Base-by-base conservation (phyloP, 192 early-diverging fungal species). In the Gigaspora rosea region DNA sequence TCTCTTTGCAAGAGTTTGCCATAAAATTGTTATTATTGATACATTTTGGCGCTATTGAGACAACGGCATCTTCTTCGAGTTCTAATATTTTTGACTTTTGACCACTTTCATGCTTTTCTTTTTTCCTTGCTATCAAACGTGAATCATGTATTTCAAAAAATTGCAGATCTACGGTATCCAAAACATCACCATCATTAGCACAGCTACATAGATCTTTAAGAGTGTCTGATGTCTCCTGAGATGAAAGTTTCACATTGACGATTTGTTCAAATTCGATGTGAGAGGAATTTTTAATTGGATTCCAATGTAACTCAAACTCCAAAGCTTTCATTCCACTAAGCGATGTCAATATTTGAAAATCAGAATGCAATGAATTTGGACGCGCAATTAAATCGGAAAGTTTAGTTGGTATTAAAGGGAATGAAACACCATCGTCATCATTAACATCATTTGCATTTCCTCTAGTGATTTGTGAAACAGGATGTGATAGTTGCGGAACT, bases 261-360 rank as follows among this genome's bases (percentile, higher is more conserved):
- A 66, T 52, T 54, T 56, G 5, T 36, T 52, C 16, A 9, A 76
- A 64, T 48, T 46, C 36, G 3, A 46, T 16, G 1, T n/a, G 36
- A 11, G 27, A 16, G 11, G 41, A 0, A 5, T 57, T 56, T 62
- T 76, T 76, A 13, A 76, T 67, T 50, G 75, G 75, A 66, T 76
- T 67, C 75, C 75, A 76, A 56, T 64, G 64, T 22, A 76, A 66
- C 18, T 51, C 50, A n/a, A 66, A 46, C 35, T 76, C 75, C 13
- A 76, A 56, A 52, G 18, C 18, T 67, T 76, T 76, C 8, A 65
- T 22, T 32, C 71, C 71, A 73, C 27, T 15, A 20, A 73, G 46
- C 0, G 57, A 22, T 20, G n/a, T 3, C 20, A 74, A 22, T 13
- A 32, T 48, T 33, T 62, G 56, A 20, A 61, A 74, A 10, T 74